Evolutionary conservation across 805 yeast species (phyloP).

Genomic region (Saccharomycopsis malanga): DNA sequence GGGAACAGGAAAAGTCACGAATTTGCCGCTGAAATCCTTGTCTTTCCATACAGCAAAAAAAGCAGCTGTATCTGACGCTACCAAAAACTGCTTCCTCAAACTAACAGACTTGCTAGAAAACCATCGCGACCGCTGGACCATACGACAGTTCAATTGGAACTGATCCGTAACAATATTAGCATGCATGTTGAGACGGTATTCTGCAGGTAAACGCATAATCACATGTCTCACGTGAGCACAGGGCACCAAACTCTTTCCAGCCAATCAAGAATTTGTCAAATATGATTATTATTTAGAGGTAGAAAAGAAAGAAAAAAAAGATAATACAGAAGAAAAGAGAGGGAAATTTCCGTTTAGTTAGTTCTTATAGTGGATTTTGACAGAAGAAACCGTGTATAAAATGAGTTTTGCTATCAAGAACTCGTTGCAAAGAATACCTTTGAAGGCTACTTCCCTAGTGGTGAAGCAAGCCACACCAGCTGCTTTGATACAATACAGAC

Average conservation of each 20-base stretch:
- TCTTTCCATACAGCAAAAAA: slow-evolving; percentile 38
- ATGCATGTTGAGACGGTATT: neutral
- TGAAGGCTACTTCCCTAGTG: slow-evolving; percentile 10
- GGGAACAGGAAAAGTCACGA: slow-evolving; percentile 36
- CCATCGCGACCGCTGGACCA: slow-evolving; percentile 3
- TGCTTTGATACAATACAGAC: slow-evolving; percentile 18
- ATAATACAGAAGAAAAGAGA: neutral
- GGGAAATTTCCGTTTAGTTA: no score
- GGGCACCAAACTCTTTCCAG: slow-evolving; percentile 1
- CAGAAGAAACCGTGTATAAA: neutral
- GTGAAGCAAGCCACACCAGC: slow-evolving; percentile 6
- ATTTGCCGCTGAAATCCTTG: slow-evolving; percentile 30
- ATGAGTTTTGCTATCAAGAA: slow-evolving; percentile 20
- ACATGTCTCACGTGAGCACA: neutral
- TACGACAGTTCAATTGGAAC: slow-evolving; percentile 5
- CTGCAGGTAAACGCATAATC: slow-evolving; percentile 6
- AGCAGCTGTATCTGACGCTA: slow-evolving; percentile 41
- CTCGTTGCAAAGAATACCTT: slow-evolving; percentile 9
- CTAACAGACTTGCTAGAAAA: slow-evolving; percentile 18
- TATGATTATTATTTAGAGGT: slow-evolving; percentile 8
- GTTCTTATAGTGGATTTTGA: neutral
- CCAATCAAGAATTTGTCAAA: slow-evolving; percentile 14
- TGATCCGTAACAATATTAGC: neutral
- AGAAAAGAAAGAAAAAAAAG: slow-evolving; percentile 8
- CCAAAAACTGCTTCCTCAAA: slow-evolving; percentile 36